These are phyloP conservation scores for Carex littledalei DNA, from an alignment of 176 grass and related monocot genomes.

Conservation along the genomic window DNA sequence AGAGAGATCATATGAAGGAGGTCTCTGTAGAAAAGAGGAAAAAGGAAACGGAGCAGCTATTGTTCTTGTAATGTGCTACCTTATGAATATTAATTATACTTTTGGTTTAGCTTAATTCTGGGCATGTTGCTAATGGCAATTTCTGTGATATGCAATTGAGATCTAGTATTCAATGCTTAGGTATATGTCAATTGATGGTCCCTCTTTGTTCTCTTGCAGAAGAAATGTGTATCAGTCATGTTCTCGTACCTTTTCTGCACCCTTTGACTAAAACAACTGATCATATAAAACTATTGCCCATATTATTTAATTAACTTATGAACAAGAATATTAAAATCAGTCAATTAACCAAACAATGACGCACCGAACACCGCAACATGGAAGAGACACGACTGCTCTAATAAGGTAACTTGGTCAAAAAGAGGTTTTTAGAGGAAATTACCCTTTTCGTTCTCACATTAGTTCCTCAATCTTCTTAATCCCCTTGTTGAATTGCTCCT, in stretches of 20 bases:
- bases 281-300: neutral
- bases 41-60: conserved; percentile 2
- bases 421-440: neutral
- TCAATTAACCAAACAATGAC: neutral
- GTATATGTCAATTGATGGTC: neutral
- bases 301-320: neutral
- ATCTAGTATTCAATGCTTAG: neutral
- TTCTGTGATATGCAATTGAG: neutral
- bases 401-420: neutral
- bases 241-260: neutral
- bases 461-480: neutral
- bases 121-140: neutral
- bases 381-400: neutral
- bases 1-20: conserved; percentile 10
- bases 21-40: conserved; percentile 16
- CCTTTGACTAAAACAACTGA: neutral
- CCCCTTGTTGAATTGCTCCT: neutral
- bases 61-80: conserved; percentile 20
- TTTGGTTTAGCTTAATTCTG: neutral
- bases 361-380: neutral
- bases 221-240: neutral
- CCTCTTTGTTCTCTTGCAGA: neutral
- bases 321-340: neutral
- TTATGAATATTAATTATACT: conserved; percentile 2
- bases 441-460: neutral